Evolutionary conservation across 2,329 filamentous ascomycete species (phyloP).

Genomic region (Thermomyces lanuginosus): DNA sequence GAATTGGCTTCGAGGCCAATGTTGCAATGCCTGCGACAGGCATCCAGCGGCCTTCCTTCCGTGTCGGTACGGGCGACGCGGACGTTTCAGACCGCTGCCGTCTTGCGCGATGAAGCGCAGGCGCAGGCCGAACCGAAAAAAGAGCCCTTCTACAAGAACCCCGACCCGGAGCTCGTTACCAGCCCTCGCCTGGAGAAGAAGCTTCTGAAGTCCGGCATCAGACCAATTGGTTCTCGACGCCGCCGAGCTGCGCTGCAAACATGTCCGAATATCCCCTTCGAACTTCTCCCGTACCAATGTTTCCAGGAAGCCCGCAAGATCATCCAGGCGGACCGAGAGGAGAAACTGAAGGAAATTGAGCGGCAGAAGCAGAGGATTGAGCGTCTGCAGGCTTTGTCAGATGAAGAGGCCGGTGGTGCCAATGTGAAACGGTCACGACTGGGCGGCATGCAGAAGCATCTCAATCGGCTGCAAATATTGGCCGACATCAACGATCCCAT

Average conservation of each 20-base stretch:
- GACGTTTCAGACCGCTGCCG: constrained; percentile 33
- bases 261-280: constrained; percentile 60
- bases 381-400: constrained; percentile 43
- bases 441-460: constrained; percentile 49
- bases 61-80: constrained; percentile 26
- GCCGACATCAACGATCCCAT: constrained; percentile 90
- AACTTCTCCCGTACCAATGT: constrained; percentile 89
- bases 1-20: constrained; percentile 28
- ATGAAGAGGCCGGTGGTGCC: constrained; percentile 45
- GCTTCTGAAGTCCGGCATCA: constrained; percentile 50
- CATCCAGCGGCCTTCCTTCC: constrained; percentile 18
- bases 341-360: constrained; percentile 62
- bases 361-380: constrained; percentile 52
- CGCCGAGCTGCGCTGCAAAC: constrained; percentile 56
- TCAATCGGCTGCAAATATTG: constrained; percentile 69
- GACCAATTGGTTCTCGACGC: constrained; percentile 69
- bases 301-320: constrained; percentile 91
- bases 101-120: constrained; percentile 29
- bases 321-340: constrained; percentile 58
- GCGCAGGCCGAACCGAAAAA: constrained; percentile 25
- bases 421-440: constrained; percentile 50
- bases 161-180: constrained; percentile 52
- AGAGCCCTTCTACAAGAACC: constrained; percentile 27
- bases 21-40: constrained; percentile 25
- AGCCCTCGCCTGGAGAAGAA: constrained; percentile 48